Percentiles rank a stretch among this genome's conserved stretches.
These are phyloP conservation scores for Thalia dealbata DNA, from an alignment of 176 grass and related monocot genomes.

Conservation along the genomic window DNA sequence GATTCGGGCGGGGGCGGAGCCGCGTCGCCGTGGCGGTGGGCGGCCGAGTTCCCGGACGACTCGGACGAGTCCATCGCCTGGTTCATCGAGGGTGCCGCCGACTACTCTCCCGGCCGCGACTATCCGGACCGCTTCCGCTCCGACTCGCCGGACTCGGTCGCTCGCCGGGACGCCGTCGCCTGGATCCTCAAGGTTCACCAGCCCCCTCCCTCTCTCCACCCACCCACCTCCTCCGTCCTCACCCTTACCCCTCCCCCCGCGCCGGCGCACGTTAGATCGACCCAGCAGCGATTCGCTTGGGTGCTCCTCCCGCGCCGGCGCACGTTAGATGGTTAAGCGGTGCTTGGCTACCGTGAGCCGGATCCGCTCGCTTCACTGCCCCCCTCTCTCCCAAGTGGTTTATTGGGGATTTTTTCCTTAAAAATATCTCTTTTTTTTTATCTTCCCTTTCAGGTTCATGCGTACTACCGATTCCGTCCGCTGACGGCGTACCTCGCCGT, in stretches of 20 bases:
- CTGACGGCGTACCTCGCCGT: constrained; percentile 93
- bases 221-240: not conserved
- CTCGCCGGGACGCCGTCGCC: constrained; percentile 55
- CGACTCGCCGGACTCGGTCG: constrained; percentile 44
- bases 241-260: not conserved
- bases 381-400: not conserved
- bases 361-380: not conserved
- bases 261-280: not conserved
- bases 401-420: not conserved
- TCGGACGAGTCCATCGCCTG: constrained; percentile 13
- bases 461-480: constrained; percentile 60
- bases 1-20: not conserved
- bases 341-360: constrained; percentile 1
- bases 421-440: not conserved
- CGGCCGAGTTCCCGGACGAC: constrained; percentile 2
- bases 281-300: not conserved
- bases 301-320: not conserved
- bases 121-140: constrained; percentile 67
- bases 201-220: too few relatives aligned
- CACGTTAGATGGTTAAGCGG: not conserved
- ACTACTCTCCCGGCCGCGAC: constrained; percentile 51
- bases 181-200: constrained; percentile 84
- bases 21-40: not conserved
- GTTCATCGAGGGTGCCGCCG: constrained; percentile 8
- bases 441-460: constrained; percentile 45